Evolutionary conservation across 2,329 filamentous ascomycete genomes (phyloP).

Genomic region (Didymella arachidicola): DNA sequence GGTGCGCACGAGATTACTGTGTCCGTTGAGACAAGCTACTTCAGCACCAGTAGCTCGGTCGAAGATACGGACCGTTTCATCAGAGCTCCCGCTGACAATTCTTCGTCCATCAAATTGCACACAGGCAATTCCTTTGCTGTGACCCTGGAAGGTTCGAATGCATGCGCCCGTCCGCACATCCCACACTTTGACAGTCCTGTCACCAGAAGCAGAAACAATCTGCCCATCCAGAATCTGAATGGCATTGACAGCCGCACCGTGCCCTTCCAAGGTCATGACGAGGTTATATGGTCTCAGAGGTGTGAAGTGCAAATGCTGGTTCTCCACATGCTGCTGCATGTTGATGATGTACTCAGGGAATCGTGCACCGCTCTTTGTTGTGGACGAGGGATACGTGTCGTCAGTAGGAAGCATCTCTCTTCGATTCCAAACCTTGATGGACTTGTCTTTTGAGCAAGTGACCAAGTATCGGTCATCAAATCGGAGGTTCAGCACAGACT

Average conservation of each 20-base stretch:
- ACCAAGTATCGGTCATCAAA: conserved; percentile 93
- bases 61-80: conserved; percentile 95
- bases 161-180: conserved; percentile 82
- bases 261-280: conserved; percentile 81
- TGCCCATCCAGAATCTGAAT: conserved; percentile 87
- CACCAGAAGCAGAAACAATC: conserved; percentile 93
- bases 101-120: conserved; percentile 94
- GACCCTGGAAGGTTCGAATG: conserved; percentile 80
- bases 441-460: conserved; percentile 96
- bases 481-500: conserved; percentile 91
- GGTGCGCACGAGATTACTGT: conserved; percentile 86
- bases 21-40: conserved; percentile 84
- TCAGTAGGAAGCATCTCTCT: conserved; percentile 54
- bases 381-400: conserved; percentile 51
- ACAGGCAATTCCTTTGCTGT: conserved; percentile 95
- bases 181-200: conserved; percentile 94
- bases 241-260: conserved; percentile 92
- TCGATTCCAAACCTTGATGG: conserved; percentile 95
- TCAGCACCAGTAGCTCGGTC: conserved; percentile 86
- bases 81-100: conserved; percentile 94
- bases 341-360: conserved; percentile 65
- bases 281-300: conserved; percentile 74
- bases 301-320: conserved; percentile 56
- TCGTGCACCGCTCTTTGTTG: conserved; percentile 52
- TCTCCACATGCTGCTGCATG: conserved; percentile 51